Percentiles rank a stretch among this genome's conserved stretches.
These are phyloP conservation scores for Phaffia australis DNA, from an alignment of 768 basidiomycete species.

Conservation along the genomic window DNA sequence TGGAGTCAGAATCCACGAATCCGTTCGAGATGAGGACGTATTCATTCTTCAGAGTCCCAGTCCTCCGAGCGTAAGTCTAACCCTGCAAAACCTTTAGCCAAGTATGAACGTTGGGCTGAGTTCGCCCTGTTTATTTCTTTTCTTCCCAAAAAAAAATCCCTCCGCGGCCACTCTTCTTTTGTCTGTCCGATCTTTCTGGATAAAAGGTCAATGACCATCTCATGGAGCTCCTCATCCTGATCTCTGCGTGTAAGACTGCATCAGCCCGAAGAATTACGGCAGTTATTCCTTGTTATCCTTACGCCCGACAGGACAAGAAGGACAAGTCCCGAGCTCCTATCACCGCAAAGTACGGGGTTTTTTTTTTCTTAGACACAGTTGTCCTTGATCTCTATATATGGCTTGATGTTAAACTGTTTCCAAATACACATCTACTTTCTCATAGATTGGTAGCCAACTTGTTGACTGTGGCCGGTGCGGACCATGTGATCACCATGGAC, in stretches of 20 bases:
- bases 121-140: background rate
- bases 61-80: slow-evolving; percentile 60
- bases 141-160: no score
- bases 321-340: slow-evolving; percentile 98
- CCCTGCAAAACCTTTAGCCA: slow-evolving; percentile 46
- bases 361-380: background rate
- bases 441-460: slow-evolving; percentile 80
- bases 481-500: slow-evolving; percentile 99
- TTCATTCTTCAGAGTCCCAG: slow-evolving; percentile 74
- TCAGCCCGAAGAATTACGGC: slow-evolving; percentile 95
- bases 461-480: slow-evolving; percentile 70
- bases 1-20: slow-evolving; percentile 80
- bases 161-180: background rate
- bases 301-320: slow-evolving; percentile 96
- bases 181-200: background rate
- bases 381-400: background rate
- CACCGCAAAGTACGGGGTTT: slow-evolving; percentile 59
- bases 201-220: slow-evolving; percentile 39
- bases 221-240: slow-evolving; percentile 99
- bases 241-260: slow-evolving; percentile 88
- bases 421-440: background rate
- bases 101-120: background rate
- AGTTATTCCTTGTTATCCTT: slow-evolving; percentile 94
- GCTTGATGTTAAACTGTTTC: background rate
- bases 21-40: slow-evolving; percentile 94